phyloP scores from a whole-genome alignment of 805 yeast species.

The Cyberlindnera subsufficiens region DNA sequence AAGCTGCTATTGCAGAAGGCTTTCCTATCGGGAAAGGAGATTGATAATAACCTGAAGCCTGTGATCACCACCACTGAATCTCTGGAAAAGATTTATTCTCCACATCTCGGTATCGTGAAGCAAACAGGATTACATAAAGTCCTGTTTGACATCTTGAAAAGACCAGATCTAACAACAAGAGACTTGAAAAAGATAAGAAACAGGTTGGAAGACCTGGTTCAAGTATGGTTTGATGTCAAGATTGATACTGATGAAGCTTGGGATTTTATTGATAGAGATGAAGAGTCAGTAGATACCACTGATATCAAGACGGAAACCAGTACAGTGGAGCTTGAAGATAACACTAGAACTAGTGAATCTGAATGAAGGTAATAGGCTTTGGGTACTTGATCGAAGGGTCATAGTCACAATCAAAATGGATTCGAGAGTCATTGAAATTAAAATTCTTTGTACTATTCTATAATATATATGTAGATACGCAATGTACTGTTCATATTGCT shows the following conservation, averaged over 20 bases:
- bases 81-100: conserved; percentile 16
- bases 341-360: too few species aligned
- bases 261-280: conserved; percentile 14
- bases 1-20: conserved; percentile 24
- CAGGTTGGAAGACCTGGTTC: conserved; percentile 13
- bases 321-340: too few species aligned
- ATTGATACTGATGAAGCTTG: conserved; percentile 26
- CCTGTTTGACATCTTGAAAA: conserved; percentile 27
- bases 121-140: conserved; percentile 28
- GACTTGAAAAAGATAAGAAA: conserved; percentile 13
- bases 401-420: background rate
- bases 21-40: conserved; percentile 13
- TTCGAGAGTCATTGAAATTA: background rate
- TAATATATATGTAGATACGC: too few species aligned
- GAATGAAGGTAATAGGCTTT: background rate
- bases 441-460: background rate
- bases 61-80: conserved; percentile 21
- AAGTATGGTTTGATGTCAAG: conserved; percentile 21
- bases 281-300: conserved; percentile 7
- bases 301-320: conserved; percentile 5
- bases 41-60: conserved; percentile 9
- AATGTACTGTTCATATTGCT: too few species aligned
- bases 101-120: conserved; percentile 27
- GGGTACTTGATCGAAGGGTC: background rate
- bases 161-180: conserved; percentile 26